Evolutionary conservation across 73 alveolate genomes (phyloP).

Genomic region (Blepharisma japonicum): DNA sequence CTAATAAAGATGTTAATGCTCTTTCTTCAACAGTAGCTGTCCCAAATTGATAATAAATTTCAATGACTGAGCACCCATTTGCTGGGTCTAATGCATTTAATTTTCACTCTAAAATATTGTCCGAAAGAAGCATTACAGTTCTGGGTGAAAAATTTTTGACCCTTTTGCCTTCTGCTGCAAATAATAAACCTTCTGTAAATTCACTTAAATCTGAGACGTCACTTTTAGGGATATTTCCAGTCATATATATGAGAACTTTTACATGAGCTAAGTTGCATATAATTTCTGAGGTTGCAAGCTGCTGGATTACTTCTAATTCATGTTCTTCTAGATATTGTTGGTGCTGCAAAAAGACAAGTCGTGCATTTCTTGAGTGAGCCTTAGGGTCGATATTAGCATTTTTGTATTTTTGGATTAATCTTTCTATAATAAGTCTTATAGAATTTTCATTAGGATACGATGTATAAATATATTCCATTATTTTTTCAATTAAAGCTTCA

Average conservation of each 20-base stretch:
- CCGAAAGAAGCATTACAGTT: slow-evolving; percentile 58
- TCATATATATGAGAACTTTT: not conserved
- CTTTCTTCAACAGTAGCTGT: slow-evolving; percentile 14
- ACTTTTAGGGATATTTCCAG: slow-evolving; percentile 6
- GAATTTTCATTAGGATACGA: not conserved
- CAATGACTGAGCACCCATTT: not conserved
- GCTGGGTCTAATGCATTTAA: not conserved
- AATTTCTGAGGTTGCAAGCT: not conserved
- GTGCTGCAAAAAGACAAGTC: slow-evolving; percentile 17
- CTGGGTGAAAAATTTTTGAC: slow-evolving; percentile 41
- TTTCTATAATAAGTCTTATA: not conserved
- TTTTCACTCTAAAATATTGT: not conserved
- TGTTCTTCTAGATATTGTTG: slow-evolving; percentile 1
- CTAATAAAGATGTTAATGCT: not conserved
- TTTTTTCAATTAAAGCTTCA: not conserved
- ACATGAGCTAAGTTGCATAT: not conserved
- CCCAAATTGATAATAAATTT: slow-evolving; percentile 16
- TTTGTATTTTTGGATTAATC: not conserved
- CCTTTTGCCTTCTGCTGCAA: slow-evolving; percentile 37
- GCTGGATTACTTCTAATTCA: not conserved
- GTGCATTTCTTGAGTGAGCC: not conserved
- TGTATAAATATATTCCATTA: slow-evolving; percentile 16
- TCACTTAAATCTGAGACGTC: not conserved
- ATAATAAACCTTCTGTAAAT: slow-evolving; percentile 1
- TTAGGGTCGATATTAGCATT: not conserved